These are phyloP conservation scores for Zostera marina DNA, from an alignment of 116 monocot species.

Conservation along the genomic window DNA sequence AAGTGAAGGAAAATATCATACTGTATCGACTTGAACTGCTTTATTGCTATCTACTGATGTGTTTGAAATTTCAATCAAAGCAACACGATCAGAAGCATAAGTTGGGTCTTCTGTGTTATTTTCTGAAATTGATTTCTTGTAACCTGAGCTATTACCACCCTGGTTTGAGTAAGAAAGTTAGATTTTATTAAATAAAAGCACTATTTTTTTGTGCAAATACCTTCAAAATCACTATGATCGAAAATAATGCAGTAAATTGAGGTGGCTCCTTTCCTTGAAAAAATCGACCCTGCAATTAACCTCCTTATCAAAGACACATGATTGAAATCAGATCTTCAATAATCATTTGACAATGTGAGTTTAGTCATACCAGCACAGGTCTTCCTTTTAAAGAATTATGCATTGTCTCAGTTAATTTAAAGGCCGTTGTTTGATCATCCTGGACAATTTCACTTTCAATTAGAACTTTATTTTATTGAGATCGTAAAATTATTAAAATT, in stretches of 20 bases:
- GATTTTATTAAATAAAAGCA: background rate
- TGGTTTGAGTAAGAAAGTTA: constrained; percentile 10
- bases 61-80: constrained; percentile 65
- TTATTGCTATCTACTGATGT: constrained; percentile 78
- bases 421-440: constrained; percentile 18
- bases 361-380: constrained; percentile 55
- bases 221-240: constrained; percentile 94
- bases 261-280: constrained; percentile 93
- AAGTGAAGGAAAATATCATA: constrained; percentile 19
- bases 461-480: background rate
- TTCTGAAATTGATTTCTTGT: constrained; percentile 61
- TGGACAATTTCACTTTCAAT: background rate
- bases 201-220: constrained; percentile 13
- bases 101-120: constrained; percentile 59
- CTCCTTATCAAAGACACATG: background rate
- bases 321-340: too few species aligned
- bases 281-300: constrained; percentile 50
- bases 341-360: too few species aligned
- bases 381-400: constrained; percentile 91
- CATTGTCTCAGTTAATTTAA: constrained; percentile 61
- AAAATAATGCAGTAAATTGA: constrained; percentile 92
- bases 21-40: constrained; percentile 86
- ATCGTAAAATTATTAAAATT: background rate
- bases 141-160: constrained; percentile 87
- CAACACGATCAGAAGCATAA: constrained; percentile 65